Evolutionary conservation across 306 rosid genomes (phyloP), one percentile per base, ranked within the genome.

Genomic region (Malus sylvestris): DNA sequence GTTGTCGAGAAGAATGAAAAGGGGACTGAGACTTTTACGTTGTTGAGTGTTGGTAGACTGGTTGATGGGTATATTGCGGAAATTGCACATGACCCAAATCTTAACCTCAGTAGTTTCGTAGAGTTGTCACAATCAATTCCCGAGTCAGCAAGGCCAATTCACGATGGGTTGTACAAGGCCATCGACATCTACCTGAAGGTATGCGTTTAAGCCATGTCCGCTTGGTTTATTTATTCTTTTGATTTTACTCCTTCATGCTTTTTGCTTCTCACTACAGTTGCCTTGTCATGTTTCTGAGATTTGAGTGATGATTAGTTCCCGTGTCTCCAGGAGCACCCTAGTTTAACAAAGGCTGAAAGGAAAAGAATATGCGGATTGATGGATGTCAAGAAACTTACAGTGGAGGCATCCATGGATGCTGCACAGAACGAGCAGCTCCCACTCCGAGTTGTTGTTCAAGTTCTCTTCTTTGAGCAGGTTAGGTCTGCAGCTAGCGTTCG

Each of bases 341-440:
- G 25, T 76, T 76, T 96, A 83, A 70, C 93, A 20, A 96, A 96
- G 87, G 83, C 87, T 40, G 98, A 96, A 59, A 96, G 73, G 88
- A 96, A 90, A 85, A 83, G 73, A 68, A 69, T 93, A 46, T 89
- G 98, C 73, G 88, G 91, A 22, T 78, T 89, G 18, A 83, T 96
- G 85, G 93, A 96, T 58, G 96, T 91, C 57, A 96, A 82, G 97
- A 96, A 89, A 80, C 82, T 96, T 81, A 74, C 93, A 27, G 10
- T 74, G 18, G 89, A 89, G 8, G 91, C 93, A 2, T 91, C 98
- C 1, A 87, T 81, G 87, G 96, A 96, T 2, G 99, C 98, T 3
- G 99, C 97, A 2, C 97, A 96, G 78, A 96, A 93, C 5, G 98
- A 96, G 62, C 90, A 87, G 6, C 99, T 96, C 58, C 99, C 99